Evolutionary conservation across 306 rosid species (phyloP), one percentile per base, ranked within the genome.

Genomic region (Acacia confusa): DNA sequence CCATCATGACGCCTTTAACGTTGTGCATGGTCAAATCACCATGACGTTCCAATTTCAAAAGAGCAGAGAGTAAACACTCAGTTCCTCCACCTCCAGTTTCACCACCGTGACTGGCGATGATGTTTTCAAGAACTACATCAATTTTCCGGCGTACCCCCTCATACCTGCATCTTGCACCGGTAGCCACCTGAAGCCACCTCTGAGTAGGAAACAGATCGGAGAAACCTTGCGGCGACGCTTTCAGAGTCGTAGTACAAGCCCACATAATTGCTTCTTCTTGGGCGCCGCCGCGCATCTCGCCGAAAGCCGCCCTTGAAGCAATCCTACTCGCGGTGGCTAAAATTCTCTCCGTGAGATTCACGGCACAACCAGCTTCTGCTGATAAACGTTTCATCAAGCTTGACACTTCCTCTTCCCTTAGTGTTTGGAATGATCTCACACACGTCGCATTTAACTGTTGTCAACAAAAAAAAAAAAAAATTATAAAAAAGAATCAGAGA

Each of bases 301-400:
- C 83, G 20, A 74, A 78, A 27, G 70, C 63, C 10, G 83, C 69
- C 38, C 75, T 82, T 0, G 75, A 28, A 47, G 28, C n/a, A 9
- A 81, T 78, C 38, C 6, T 16, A 68, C 25, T 67, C 22, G 70
- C 25, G 27, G 28, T 55, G 1, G 32, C 14, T 13, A 65, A 30
- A 9, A 84, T 4, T 20, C 17, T 32, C 38, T 76, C 61, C 14
- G 58, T 40, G 28, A 81, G 77, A 28, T 85, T 82, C 20, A 71
- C 17, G 14, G 72, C 2, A 0, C 75, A 67, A 20, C 82, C 84
- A 0, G 6, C 36, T 27, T 76, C 52, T 1, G 14, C 43, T 9
- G 24, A 34, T 48, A 85, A 16, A 25, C 65, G 8, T 63, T 64
- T 30, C 0, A 81, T n/a, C n/a, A 83, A 64, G 36, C 47, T 77